Evolutionary conservation across 2,329 filamentous ascomycete genomes (phyloP).

Genomic region (Trichoderma atrobrunneum): DNA sequence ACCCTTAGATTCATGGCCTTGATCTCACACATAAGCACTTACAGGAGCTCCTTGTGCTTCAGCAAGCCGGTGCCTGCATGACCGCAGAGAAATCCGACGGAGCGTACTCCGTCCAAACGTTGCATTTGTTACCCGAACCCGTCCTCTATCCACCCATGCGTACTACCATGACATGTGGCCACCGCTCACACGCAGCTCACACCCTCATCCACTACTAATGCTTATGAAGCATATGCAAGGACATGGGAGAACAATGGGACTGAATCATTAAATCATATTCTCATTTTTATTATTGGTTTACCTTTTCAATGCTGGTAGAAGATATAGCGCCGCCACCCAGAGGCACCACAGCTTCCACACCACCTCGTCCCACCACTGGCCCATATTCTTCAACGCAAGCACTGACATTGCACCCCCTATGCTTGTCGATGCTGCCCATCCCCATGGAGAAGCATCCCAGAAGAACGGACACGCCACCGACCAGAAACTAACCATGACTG

Average conservation of each 20-base stretch:
- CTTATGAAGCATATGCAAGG: not conserved
- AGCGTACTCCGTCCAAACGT: not conserved
- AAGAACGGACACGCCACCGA: conserved; percentile 20
- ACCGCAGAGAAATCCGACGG: not conserved
- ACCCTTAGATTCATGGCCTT: not conserved
- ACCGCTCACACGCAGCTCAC: not conserved
- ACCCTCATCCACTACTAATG: not conserved
- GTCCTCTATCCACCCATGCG: not conserved
- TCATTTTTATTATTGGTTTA: not conserved
- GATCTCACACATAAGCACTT: not conserved
- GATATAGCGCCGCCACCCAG: conserved; percentile 26
- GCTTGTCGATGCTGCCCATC: conserved; percentile 7
- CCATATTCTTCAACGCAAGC: conserved; percentile 20
- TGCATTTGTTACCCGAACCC: not conserved
- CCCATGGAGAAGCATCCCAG: conserved; percentile 16
- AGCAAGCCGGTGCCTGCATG: not conserved
- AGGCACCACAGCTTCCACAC: conserved; percentile 29
- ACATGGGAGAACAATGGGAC: not conserved
- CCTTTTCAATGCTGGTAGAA: conserved; percentile 19
- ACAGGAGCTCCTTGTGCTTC: not conserved
- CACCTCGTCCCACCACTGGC: conserved; percentile 25
- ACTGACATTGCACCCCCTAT: conserved; percentile 19
- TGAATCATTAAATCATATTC: not conserved
- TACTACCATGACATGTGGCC: not conserved
- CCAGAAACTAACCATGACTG: conserved; percentile 23